These are phyloP conservation scores for Scutellaria minor DNA, from an alignment of 257 asterid species.

Conservation along the genomic window DNA sequence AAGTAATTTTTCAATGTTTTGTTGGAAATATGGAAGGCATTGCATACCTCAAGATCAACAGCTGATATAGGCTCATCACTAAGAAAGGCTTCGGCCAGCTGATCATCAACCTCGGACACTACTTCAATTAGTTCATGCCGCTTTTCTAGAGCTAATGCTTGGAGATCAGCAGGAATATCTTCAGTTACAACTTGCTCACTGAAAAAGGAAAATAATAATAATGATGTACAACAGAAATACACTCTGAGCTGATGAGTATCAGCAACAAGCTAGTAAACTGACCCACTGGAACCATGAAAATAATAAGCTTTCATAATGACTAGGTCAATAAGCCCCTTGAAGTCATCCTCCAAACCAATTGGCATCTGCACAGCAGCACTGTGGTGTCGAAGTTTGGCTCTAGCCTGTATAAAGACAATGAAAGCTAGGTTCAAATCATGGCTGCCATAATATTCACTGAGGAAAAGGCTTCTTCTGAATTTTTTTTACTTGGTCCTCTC, in stretches of 20 bases:
- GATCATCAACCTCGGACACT: slow-evolving; percentile 97
- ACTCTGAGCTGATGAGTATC: slow-evolving; percentile 7
- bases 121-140: slow-evolving; percentile 89
- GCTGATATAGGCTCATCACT: slow-evolving; percentile 90
- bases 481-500: slow-evolving; percentile 7
- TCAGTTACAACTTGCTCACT: slow-evolving; percentile 78
- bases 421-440: slow-evolving; percentile 26
- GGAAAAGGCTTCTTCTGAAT: background rate
- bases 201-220: slow-evolving; percentile 31
- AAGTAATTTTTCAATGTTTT: slow-evolving; percentile 3
- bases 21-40: slow-evolving; percentile 19
- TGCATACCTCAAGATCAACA: slow-evolving; percentile 77
- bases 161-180: slow-evolving; percentile 79
- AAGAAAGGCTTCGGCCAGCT: slow-evolving; percentile 87
- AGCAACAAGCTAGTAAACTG: slow-evolving; percentile 47
- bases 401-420: slow-evolving; percentile 59
- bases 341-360: slow-evolving; percentile 94
- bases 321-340: slow-evolving; percentile 91
- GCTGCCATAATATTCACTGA: slow-evolving; percentile 27
- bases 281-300: slow-evolving; percentile 95
- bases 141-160: slow-evolving; percentile 70
- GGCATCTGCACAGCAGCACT: slow-evolving; percentile 97
- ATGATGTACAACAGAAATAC: slow-evolving; percentile 20
- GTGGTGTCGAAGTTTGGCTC: slow-evolving; percentile 96
- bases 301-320: slow-evolving; percentile 79